These are phyloP conservation scores for Arthroderma uncinatum DNA, from an alignment of 2,329 filamentous ascomycete genomes.

Conservation along the genomic window DNA sequence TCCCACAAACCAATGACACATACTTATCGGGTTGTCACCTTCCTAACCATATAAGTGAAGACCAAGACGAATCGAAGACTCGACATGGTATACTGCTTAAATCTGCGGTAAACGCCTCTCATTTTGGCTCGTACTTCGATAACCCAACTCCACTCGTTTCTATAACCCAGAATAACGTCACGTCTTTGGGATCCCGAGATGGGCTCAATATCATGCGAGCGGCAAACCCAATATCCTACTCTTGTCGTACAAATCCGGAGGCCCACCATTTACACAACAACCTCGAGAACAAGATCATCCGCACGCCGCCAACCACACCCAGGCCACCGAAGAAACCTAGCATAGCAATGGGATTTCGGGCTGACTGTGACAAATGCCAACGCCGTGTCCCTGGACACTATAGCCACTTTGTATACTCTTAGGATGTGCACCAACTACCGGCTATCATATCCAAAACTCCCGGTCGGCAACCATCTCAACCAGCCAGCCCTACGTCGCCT, in stretches of 20 bases:
- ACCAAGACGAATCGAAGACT: slow-evolving; percentile 15
- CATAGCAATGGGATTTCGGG: slow-evolving; percentile 67
- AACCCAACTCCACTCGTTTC: background rate
- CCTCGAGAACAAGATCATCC: background rate
- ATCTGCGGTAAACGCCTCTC: background rate
- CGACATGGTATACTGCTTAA: background rate
- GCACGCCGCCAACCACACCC: too few species aligned
- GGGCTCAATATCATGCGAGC: background rate
- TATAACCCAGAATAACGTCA: background rate
- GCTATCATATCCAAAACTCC: too few species aligned
- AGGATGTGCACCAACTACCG: too few species aligned
- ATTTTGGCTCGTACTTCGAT: background rate
- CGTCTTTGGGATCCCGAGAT: background rate
- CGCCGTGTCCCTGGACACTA: slow-evolving; percentile 67
- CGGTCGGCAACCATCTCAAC: too few species aligned
- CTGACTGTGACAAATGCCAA: slow-evolving; percentile 67
- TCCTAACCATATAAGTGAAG: slow-evolving; percentile 33
- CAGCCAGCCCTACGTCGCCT: background rate
- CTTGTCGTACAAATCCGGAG: background rate
- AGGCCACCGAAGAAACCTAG: slow-evolving; percentile 42
- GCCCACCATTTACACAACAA: background rate
- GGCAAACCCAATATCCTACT: background rate
- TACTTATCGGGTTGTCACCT: slow-evolving; percentile 17
- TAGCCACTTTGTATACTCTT: slow-evolving; percentile 56
- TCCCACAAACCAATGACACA: background rate